These are phyloP conservation scores for Pseudomonodictys pantanalensis DNA, from an alignment of 495 filamentous ascomycete species.

Conservation along the genomic window DNA sequence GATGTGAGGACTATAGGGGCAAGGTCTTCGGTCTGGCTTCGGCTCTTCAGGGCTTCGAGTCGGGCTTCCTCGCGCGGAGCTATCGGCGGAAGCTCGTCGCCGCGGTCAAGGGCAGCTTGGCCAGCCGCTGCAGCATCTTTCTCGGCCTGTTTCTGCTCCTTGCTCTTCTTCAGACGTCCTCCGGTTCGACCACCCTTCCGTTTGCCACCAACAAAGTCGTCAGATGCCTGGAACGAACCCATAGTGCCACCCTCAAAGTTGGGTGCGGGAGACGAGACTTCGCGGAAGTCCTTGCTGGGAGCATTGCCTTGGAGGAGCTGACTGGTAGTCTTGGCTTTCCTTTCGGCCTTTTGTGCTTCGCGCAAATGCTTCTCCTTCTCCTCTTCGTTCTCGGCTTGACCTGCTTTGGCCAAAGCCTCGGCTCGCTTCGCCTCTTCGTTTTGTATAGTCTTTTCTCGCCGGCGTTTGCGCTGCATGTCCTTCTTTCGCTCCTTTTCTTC, in stretches of 20 bases:
- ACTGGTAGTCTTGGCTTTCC: slow-evolving; percentile 82
- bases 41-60: slow-evolving; percentile 48
- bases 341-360: slow-evolving; percentile 79
- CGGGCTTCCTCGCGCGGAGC: slow-evolving; percentile 65
- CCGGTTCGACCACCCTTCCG: slow-evolving; percentile 51
- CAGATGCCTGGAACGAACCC: slow-evolving; percentile 73
- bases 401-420: slow-evolving; percentile 72
- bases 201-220: slow-evolving; percentile 49
- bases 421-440: slow-evolving; percentile 80
- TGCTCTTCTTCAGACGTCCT: slow-evolving; percentile 61
- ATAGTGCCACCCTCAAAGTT: slow-evolving; percentile 87
- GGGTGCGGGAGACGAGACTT: slow-evolving; percentile 69
- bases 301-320: slow-evolving; percentile 79
- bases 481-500: slow-evolving; percentile 99
- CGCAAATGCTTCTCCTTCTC: slow-evolving; percentile 73
- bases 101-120: slow-evolving; percentile 77
- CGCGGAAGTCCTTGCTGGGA: slow-evolving; percentile 73
- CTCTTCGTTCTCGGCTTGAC: slow-evolving; percentile 68
- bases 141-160: slow-evolving; percentile 94
- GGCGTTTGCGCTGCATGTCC: slow-evolving; percentile 95
- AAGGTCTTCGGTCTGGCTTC: slow-evolving; percentile 63
- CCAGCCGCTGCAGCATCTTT: slow-evolving; percentile 89
- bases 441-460: slow-evolving; percentile 92
- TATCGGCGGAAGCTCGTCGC: slow-evolving; percentile 66
- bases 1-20: slow-evolving; percentile 43